Evolutionary conservation across 73 alveolate genomes (phyloP).

Genomic region (Paramecium biaurelia): DNA sequence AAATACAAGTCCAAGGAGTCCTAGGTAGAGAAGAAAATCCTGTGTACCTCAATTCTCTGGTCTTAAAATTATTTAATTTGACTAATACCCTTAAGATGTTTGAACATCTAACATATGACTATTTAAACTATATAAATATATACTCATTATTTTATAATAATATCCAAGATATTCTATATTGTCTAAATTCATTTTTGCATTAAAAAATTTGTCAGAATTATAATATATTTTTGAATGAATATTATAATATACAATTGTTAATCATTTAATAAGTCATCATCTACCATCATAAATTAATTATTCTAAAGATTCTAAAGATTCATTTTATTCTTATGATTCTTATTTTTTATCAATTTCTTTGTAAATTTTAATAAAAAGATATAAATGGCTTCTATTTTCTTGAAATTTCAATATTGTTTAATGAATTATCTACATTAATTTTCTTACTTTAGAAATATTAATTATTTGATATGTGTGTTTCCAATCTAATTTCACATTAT

Average conservation of each 20-base stretch:
- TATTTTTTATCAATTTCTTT: background rate
- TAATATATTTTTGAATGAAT: background rate
- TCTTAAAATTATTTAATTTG: background rate
- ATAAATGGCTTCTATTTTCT: no score
- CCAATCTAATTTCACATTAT: no score
- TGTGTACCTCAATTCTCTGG: background rate
- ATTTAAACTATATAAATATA: background rate
- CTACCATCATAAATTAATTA: background rate
- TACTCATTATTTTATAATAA: background rate
- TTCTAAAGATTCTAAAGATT: background rate
- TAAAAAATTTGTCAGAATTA: background rate
- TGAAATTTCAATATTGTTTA: background rate
- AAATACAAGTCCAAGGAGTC: constrained; percentile 15
- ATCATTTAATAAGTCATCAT: background rate
- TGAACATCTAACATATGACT: background rate
- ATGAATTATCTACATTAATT: background rate
- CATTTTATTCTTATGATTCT: background rate
- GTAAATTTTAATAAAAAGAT: no score
- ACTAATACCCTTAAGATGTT: background rate
- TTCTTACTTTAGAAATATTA: background rate
- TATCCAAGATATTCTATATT: background rate
- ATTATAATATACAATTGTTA: background rate
- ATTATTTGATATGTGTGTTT: background rate
- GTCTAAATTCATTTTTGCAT: background rate
- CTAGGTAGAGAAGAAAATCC: background rate